A percentile compares a stretch with the other conserved stretches of the same genome.
phyloP scores from a whole-genome alignment of 306 rosid species.

The Trifolium pratense region DNA sequence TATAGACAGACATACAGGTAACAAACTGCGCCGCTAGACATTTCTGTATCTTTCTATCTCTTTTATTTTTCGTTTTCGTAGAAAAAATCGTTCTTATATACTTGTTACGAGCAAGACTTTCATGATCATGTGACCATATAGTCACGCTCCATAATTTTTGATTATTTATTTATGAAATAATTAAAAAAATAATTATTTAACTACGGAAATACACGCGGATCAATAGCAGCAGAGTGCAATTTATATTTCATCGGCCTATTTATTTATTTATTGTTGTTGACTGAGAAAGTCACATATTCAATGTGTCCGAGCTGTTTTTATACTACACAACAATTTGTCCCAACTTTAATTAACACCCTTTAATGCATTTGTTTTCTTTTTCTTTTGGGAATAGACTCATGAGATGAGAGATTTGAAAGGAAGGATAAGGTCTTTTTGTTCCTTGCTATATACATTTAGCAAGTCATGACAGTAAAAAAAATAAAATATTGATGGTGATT shows the following conservation, averaged over 20 bases:
- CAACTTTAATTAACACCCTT: background rate
- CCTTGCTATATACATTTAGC: background rate
- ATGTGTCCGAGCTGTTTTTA: background rate
- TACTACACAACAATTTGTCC: conserved; percentile 2
- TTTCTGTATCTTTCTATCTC: no score
- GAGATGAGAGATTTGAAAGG: background rate
- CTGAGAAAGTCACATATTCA: background rate
- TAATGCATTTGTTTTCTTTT: background rate
- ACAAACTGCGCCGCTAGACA: no score
- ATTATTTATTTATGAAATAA: no score
- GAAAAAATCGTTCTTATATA: no score
- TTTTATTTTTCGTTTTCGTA: no score
- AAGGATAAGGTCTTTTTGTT: background rate
- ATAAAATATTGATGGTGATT: background rate
- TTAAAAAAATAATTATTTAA: no score
- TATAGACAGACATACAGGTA: no score
- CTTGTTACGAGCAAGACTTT: no score
- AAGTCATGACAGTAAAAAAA: background rate
- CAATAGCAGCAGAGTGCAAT: background rate
- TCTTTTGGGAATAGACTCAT: background rate
- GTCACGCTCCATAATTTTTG: no score
- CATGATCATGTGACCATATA: no score
- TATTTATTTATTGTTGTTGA: background rate
- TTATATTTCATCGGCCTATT: background rate
- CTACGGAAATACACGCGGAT: no score